Conservation (phyloP, 2,329 filamentous ascomycete species). For the Clarireedia homoeocarpa region DNA sequence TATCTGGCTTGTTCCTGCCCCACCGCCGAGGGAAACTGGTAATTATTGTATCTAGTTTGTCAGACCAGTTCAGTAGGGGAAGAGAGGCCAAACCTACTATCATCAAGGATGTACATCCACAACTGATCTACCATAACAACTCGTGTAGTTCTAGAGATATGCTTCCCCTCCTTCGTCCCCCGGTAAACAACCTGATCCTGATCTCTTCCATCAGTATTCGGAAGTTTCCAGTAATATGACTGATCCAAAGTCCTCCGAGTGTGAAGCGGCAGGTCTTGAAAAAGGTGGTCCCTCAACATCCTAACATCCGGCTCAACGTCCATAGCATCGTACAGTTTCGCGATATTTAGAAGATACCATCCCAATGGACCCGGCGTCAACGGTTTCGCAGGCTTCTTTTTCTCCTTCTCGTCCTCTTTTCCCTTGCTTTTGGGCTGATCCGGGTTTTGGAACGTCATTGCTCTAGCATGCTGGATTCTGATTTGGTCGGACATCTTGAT, state of each 20-base stretch:
- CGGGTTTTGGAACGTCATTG: no score
- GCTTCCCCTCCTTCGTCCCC: background rate
- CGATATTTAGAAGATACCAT: background rate
- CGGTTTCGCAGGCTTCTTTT: background rate
- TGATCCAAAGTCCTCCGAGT: slow-evolving; percentile 39
- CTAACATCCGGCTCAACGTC: slow-evolving; percentile 17
- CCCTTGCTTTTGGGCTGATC: no score
- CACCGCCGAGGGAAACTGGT: slow-evolving; percentile 34
- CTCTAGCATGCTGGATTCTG: no score
- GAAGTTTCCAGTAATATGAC: slow-evolving; percentile 34
- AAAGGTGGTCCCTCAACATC: slow-evolving; percentile 14
- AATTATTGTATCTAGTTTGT: slow-evolving; percentile 1
- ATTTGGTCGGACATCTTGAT: background rate
- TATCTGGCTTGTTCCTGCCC: slow-evolving; percentile 34
- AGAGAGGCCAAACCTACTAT: slow-evolving; percentile 10
- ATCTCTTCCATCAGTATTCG: slow-evolving; percentile 32
- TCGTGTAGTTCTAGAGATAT: background rate
- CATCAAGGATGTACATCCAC: slow-evolving; percentile 35
- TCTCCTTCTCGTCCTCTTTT: background rate
- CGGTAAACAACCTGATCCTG: slow-evolving; percentile 17
- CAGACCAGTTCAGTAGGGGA: background rate
- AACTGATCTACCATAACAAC: slow-evolving; percentile 36
- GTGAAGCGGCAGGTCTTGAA: slow-evolving; percentile 31
- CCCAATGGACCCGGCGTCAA: background rate
- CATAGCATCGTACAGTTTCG: slow-evolving; percentile 16